Evolutionary conservation across 306 rosid species (phyloP), one percentile per base, ranked within the genome.

Genomic region (Quercus rubra): DNA sequence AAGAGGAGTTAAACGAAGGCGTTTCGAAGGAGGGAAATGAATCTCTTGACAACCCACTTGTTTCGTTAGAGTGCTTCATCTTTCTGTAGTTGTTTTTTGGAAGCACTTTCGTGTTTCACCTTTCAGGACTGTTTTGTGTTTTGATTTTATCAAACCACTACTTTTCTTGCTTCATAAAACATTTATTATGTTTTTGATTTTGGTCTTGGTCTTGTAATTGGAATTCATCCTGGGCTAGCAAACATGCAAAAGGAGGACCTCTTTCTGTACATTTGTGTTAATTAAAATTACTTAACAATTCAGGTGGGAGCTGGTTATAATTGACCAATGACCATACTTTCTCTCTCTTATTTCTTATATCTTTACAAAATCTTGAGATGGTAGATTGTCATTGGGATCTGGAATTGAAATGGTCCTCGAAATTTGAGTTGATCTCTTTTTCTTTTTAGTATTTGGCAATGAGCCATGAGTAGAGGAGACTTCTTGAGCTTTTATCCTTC

Each of bases 61-160:
- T 92, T 70, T 88, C 97, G 3, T 76, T 95, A 75, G 99, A 93
- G 84, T 95, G 99, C 87, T 95, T 95, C 84, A 95, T 95, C 84
- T 95, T 95, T 83, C 90, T 95, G 79, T 95, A 95, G 86, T 28
- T 41, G 67, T 15, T 66, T 78, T 77, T 49, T 3, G 76, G 59
- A 77, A 71, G 74, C 73, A 57, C 52, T 9, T 13, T 1, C 12
- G 54, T 49, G 17, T 49, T 49, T 49, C 54, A 49, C 54, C 5
- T 11, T 49, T 49, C 17, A 3, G 54, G 4, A 74, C 73, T 64
- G 66, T 59, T 13, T 13, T 80, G 77, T 12, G 70, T 77, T 68
- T 79, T 25, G 52, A 27, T 76, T 79, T 75, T n/a, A 35, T 21
- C 54, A 49, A 49, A 12, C 54, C 30, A 10, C 27, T 30, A 10